These are phyloP conservation scores for Otatea glauca DNA, from an alignment of 176 grass and related monocot species.

Conservation along the genomic window DNA sequence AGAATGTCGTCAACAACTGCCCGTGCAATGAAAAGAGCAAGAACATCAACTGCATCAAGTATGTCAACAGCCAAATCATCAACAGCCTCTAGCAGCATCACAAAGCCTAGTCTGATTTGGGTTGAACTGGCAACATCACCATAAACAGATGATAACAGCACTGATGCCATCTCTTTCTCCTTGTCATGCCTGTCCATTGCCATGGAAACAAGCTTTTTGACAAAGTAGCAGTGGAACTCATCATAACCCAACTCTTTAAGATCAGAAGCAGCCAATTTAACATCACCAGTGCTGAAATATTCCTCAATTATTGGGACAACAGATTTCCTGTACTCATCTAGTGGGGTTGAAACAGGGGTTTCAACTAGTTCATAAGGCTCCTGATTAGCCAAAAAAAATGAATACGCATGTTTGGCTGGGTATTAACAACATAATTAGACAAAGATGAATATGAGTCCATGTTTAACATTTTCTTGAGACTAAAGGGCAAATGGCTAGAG, in stretches of 20 bases:
- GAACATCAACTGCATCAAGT: conserved; percentile 74
- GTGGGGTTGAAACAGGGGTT: conserved; percentile 65
- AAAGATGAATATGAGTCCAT: not conserved
- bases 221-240: conserved; percentile 82
- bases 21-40: conserved; percentile 89
- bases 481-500: not conserved
- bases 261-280: conserved; percentile 74
- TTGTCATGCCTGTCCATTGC: conserved; percentile 96
- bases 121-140: conserved; percentile 63
- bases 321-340: conserved; percentile 89
- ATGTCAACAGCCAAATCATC: conserved; percentile 93
- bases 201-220: conserved; percentile 91
- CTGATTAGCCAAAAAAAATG: conserved; percentile 54
- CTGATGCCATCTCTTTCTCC: conserved; percentile 95
- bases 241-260: conserved; percentile 80
- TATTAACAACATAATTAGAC: not conserved
- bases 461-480: conserved; percentile 27
- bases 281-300: conserved; percentile 89
- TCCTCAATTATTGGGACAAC: conserved; percentile 75
- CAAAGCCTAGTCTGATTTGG: conserved; percentile 82
- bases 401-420: conserved; percentile 18
- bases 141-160: conserved; percentile 87
- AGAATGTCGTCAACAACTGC: conserved; percentile 94
- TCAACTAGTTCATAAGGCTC: conserved; percentile 90
- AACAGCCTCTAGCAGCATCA: conserved; percentile 87